Evolutionary conservation across 805 yeast species (phyloP).

Genomic region (Cyberlindnera euphorbiiphila): DNA sequence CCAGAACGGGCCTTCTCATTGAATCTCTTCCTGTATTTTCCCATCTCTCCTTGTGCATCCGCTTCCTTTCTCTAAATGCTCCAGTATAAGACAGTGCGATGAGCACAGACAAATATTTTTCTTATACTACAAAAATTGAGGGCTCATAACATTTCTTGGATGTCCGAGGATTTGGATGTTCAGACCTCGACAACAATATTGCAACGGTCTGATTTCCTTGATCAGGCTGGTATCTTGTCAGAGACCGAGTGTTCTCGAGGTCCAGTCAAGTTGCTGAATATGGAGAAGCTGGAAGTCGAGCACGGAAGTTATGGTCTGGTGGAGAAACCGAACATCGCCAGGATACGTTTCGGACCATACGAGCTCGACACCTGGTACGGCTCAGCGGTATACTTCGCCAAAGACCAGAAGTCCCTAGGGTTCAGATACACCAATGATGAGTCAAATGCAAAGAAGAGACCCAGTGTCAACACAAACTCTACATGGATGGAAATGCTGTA

Average conservation of each 20-base stretch:
- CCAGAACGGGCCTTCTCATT: conserved; percentile 86
- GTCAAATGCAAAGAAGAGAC: conserved; percentile 13
- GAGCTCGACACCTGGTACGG: conserved; percentile 86
- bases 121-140: neutral
- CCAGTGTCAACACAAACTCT: conserved; percentile 17
- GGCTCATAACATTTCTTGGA: neutral
- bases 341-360: conserved; percentile 64
- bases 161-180: no score
- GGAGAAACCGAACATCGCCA: conserved; percentile 55
- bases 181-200: no score
- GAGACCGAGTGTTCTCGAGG: no score
- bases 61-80: no score
- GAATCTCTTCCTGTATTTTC: conserved; percentile 73
- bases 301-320: conserved; percentile 58
- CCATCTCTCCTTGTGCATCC: conserved; percentile 52
- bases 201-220: no score
- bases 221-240: no score
- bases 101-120: no score
- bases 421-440: conserved; percentile 30
- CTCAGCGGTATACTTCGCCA: conserved; percentile 69
- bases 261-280: no score
- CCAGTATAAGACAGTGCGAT: no score
- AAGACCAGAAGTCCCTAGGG: conserved; percentile 44
- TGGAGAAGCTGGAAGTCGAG: conserved; percentile 29
- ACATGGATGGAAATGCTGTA: conserved; percentile 58